These are phyloP conservation scores for Hsuehochloa calcarea DNA, from an alignment of 176 grass and related monocot genomes.

Conservation along the genomic window DNA sequence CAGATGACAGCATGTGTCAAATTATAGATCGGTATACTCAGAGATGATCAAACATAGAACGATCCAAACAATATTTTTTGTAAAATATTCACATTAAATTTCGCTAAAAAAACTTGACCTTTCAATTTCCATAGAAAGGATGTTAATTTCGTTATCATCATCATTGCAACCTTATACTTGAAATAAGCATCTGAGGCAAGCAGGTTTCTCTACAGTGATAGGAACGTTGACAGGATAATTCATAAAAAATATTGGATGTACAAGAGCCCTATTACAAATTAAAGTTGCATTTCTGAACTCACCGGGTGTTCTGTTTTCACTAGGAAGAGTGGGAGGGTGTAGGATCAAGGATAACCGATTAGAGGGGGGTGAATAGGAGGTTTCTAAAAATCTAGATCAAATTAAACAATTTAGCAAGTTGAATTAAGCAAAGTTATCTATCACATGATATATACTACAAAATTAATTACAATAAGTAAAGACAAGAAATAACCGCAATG, in stretches of 20 bases:
- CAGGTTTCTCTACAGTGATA: neutral
- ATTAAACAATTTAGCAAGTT: no score
- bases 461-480: no score
- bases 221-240: neutral
- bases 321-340: neutral
- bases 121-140: constrained; percentile 4
- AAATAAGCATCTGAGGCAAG: neutral
- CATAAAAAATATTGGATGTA: neutral
- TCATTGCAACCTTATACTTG: neutral
- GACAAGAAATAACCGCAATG: no score
- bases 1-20: neutral
- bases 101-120: neutral
- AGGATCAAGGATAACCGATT: no score
- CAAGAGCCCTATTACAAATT: neutral
- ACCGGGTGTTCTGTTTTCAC: neutral
- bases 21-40: neutral
- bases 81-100: neutral
- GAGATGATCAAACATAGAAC: neutral
- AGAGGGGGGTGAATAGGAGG: no score
- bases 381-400: no score
- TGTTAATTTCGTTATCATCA: neutral
- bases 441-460: no score
- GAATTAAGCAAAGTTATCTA: no score
- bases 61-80: neutral
- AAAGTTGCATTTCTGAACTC: constrained; percentile 13